Evolutionary conservation across 306 rosid genomes (phyloP), one percentile per base, ranked within the genome.

Genomic region (Fagus crenata): DNA sequence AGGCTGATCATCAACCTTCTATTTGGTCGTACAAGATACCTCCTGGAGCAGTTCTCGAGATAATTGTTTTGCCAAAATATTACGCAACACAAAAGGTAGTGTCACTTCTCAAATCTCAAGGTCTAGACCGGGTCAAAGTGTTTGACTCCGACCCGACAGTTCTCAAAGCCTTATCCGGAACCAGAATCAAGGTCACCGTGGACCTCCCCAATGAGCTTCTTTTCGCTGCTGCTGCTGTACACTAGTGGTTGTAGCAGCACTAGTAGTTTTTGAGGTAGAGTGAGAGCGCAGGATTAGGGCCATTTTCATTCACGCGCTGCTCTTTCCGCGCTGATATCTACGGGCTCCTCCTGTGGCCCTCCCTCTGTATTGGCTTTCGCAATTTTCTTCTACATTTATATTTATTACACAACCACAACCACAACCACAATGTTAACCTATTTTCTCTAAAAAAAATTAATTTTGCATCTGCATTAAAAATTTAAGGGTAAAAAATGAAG

Each of bases 131-230:
- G 4, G 93, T 92, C 5, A 95, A 95, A 72, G 96, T 95, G 0
- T 95, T 83, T 84, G 99, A 95, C 83, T 74, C 97, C 37, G 99
- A 95, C 87, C 92, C 97, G 7, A 80, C 99, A 0, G 99, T 92
- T 1, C 93, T 95, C 28, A 79, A 51, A 2, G 90, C 99, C 5
- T 55, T 95, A 1, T 78, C 96, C 40, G 97, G 97, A 3, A 75
- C 96, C 54, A 80, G 85, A 3, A 87, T 95, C 83, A 89, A 89
- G 35, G 93, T 90, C 33, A 95, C 99, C 6, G 99, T 95, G 12
- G 97, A 95, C 78, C 92, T 95, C 5, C 97, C 97, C 28, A 95
- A 95, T 75, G 86, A 87, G 71, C 97, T 86, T 8, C 99, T 95
- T 80, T 76, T 74, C 75, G 70, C 90, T 0, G 93, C 97, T 22